Evolutionary conservation across 2,329 filamentous ascomycete genomes (phyloP).

Genomic region (Claviceps capensis): DNA sequence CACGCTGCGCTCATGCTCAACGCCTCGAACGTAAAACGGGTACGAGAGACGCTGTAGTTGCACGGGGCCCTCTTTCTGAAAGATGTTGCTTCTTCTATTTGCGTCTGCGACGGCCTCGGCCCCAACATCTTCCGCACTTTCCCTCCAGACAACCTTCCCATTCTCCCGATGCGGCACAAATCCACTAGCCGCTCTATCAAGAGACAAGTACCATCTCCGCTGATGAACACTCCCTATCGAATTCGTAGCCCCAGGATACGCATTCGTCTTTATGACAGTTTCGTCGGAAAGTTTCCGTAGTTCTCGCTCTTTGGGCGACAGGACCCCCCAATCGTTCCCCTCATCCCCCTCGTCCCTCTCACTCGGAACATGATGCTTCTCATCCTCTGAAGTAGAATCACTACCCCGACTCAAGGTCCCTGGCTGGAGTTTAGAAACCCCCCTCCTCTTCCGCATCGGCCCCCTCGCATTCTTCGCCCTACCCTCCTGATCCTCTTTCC

Average conservation of each 20-base stretch:
- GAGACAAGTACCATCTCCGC: conserved; percentile 49
- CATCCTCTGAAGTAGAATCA: conserved; percentile 1
- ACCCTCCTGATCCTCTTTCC: conserved; percentile 24
- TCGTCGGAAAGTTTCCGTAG: conserved; percentile 35
- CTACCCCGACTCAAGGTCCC: background rate
- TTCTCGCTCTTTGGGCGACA: conserved; percentile 27
- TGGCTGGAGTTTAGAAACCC: background rate
- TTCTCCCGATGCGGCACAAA: conserved; percentile 28
- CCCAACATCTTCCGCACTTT: background rate
- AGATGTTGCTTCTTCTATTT: background rate
- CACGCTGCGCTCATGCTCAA: conserved; percentile 49
- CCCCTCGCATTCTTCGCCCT: conserved; percentile 11
- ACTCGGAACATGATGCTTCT: conserved; percentile 10
- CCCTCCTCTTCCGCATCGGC: background rate
- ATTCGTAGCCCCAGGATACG: conserved; percentile 52
- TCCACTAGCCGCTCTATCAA: conserved; percentile 46
- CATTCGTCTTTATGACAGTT: conserved; percentile 44
- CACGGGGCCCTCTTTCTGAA: background rate
- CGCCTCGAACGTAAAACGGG: conserved; percentile 48
- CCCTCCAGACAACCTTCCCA: conserved; percentile 5
- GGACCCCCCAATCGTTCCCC: background rate
- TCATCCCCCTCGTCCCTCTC: conserved; percentile 5
- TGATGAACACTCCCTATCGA: conserved; percentile 55
- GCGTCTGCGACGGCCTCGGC: background rate
- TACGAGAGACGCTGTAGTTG: conserved; percentile 25